Base-by-base conservation (phyloP, 148 eudicot species). In the Talinum fruticosum region DNA sequence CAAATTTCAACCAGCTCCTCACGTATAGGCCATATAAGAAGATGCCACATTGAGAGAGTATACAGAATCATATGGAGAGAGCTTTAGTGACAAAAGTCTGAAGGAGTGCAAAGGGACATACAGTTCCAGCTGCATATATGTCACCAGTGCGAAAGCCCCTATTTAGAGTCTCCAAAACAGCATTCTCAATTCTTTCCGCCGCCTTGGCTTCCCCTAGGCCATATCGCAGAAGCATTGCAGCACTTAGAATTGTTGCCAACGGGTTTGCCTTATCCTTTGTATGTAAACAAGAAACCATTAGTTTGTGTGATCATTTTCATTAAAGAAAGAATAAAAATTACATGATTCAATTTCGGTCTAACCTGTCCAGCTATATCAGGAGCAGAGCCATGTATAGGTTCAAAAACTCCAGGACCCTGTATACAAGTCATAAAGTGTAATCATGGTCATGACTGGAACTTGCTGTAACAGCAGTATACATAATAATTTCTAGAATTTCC, bases 341-440 rank as follows among this genome's bases (percentile, higher is more conserved):
- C 10, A 76, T 33, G 75, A 45, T 57, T 54, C 23, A 66, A 73
- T 38, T 1, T 12, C 44, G 69, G 76, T 75, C 84, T 36, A 80
- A 95, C 99, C 94, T 87, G 94, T 75, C 98, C 97, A 72, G 99
- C 97, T 73, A 95, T 95, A 81, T 92, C 97, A 73, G 99, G 99
- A 79, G 99, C 99, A 80, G 99, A 95, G 79, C 99, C 97, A 71
- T 95, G 99, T 79, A 95, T 95, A 36, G 99, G 99, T 84, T 95
- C 99, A 75, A 91, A 95, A 29, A 95, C 79, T 64, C 97, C 99
- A 82, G 99, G 99, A 76, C 99, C 99, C 99, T 95, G 53, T 26
- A 79, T 49, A 47, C 54, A 59, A 66, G 69, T 33, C 21, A 81
- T 34, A 62, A 72, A 37, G 53, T 10, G 54, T 33, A 76, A 73